Evolutionary conservation across 2,329 filamentous ascomycete genomes (phyloP), one percentile per base, ranked within the genome.

Genomic region (Penicillium decumbens): DNA sequence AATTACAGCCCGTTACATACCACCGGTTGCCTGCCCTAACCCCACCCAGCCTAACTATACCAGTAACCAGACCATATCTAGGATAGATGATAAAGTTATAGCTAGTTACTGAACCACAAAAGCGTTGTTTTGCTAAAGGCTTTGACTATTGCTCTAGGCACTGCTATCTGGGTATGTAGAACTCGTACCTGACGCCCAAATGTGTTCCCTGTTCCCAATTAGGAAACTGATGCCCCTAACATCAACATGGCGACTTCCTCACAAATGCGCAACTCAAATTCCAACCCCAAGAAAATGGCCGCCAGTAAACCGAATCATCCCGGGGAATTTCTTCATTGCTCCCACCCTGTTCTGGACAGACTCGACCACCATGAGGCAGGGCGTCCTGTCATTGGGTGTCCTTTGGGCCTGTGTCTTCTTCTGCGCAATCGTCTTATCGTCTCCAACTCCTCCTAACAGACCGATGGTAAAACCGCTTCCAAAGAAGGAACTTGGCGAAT

Each of bases 401-500:
- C 20, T 52, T 10, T 8, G 13, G 45, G 25, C 12, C 23, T 59
- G 20, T 33, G 15, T 59, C 33, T 49, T 23, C 25, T 39, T 46
- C 37, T 41, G 37, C 18, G 20, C 45, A 3, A 41, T 47, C 5
- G 43, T 30, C 25, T 49, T 35, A 6, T 44, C 51, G 8, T 8
- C 33, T n/a, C 9, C 47, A 48, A 50, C 13, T 25, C 10, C 25
- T 30, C 41, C 15, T 6, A 12, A 8, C 3, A 50, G 38, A 12
- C 5, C 42, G 29, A 41, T 48, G 6, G 12, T 39, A 4, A 24
- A 41, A 12, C 32, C 38, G 29, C 20, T 43, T 6, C 29, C 37
- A 41, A 50, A 43, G 27, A 54, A 47, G 18, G 25, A 44, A 12
- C 44, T 56, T 28, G 23, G 9, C 7, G 61, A 72, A 39, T 78